Percentiles rank a stretch among this genome's conserved stretches.
Conservation (phyloP, 805 yeast species). For the Saccharomycopsis sp. region DNA sequence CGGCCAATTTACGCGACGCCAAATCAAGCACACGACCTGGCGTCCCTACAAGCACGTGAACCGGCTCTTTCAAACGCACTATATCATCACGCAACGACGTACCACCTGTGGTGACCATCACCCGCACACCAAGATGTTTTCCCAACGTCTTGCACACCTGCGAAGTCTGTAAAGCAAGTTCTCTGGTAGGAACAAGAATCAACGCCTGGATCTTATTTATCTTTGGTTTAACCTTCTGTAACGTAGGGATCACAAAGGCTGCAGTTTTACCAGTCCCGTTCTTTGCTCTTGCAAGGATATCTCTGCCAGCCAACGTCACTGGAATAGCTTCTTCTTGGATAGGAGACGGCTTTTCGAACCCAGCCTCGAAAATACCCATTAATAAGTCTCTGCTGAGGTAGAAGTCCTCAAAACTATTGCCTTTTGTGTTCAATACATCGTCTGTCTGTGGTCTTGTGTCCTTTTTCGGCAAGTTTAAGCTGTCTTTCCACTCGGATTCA, state of each 20-base stretch:
- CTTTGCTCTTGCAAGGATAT: slow-evolving; percentile 93
- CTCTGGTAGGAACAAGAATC: slow-evolving; percentile 95
- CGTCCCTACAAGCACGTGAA: slow-evolving; percentile 92
- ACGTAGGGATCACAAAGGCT: slow-evolving; percentile 88
- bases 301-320: slow-evolving; percentile 90
- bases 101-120: slow-evolving; percentile 99
- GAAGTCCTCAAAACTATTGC: slow-evolving; percentile 87
- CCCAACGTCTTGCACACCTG: slow-evolving; percentile 96
- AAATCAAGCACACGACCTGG: slow-evolving; percentile 96
- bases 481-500: slow-evolving; percentile 58
- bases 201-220: slow-evolving; percentile 81
- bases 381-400: slow-evolving; percentile 84
- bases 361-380: slow-evolving; percentile 99
- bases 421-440: slow-evolving; percentile 88
- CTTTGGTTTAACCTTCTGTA: slow-evolving; percentile 84
- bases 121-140: slow-evolving; percentile 83
- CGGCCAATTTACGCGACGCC: slow-evolving; percentile 83
- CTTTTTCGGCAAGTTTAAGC: slow-evolving; percentile 68
- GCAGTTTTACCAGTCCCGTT: slow-evolving; percentile 99
- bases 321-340: slow-evolving; percentile 97
- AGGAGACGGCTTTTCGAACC: slow-evolving; percentile 96
- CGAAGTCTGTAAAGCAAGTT: slow-evolving; percentile 93
- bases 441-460: slow-evolving; percentile 97
- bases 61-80: slow-evolving; percentile 84
- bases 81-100: slow-evolving; percentile 92